Conservation (phyloP, 169 alveolate genomes). For the Plasmodium berghei region DNA sequence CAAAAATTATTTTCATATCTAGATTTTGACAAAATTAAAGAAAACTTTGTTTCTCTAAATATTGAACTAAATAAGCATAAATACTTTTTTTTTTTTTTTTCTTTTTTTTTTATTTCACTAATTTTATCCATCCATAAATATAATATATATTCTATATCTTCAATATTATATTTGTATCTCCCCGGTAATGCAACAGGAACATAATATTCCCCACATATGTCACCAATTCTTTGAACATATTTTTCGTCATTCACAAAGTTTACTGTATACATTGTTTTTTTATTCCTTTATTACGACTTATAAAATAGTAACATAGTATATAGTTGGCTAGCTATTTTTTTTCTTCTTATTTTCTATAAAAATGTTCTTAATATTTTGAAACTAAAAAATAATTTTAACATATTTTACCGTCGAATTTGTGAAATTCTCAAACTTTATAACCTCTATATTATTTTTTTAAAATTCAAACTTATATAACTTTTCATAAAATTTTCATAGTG, state of each 20-base stretch:
- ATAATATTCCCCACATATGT: slow-evolving; percentile 41
- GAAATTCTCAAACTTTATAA: too few relatives aligned
- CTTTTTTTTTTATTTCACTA: slow-evolving; percentile 23
- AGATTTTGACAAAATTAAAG: slow-evolving; percentile 49
- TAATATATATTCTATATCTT: slow-evolving; percentile 57
- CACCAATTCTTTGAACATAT: slow-evolving; percentile 59
- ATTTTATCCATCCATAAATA: slow-evolving; percentile 46
- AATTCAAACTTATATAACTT: too few relatives aligned
- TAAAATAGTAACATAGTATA: too few relatives aligned
- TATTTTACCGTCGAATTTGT: too few relatives aligned
- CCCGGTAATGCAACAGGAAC: slow-evolving; percentile 65
- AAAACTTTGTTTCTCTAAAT: slow-evolving; percentile 65
- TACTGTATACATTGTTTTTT: slow-evolving; percentile 56
- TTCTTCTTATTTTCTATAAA: too few relatives aligned
- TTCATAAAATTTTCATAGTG: too few relatives aligned
- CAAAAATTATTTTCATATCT: slow-evolving; percentile 53
- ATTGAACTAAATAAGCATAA: slow-evolving; percentile 18
- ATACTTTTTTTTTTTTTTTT: slow-evolving; percentile 7
- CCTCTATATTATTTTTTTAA: too few relatives aligned
- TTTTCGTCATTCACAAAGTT: slow-evolving; percentile 22
- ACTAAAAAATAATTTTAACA: too few relatives aligned
- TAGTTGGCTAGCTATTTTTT: too few relatives aligned
- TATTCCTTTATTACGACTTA: background rate
- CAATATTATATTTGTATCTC: slow-evolving; percentile 39
- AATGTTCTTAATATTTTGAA: too few relatives aligned